phyloP scores from a whole-genome alignment of 2,329 filamentous ascomycete genomes.

The Metarhizium robertsii region DNA sequence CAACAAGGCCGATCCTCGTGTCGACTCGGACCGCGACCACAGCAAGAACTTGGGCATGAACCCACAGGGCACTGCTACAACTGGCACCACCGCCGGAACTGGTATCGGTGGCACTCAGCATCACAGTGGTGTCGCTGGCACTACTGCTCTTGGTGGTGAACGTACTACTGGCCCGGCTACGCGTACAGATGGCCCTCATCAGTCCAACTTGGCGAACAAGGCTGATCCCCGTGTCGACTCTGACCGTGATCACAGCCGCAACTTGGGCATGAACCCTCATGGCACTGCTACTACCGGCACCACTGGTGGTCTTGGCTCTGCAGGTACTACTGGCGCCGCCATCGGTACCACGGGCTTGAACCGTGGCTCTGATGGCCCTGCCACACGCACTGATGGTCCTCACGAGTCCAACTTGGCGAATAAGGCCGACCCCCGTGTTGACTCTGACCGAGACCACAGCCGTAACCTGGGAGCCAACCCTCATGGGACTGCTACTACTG shows the following conservation, averaged over 20 bases:
- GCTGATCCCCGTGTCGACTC: slow-evolving; percentile 42
- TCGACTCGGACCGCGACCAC: slow-evolving; percentile 42
- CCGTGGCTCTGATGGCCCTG: slow-evolving; percentile 8
- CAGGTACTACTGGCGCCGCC: slow-evolving; percentile 21
- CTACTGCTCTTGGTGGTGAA: slow-evolving; percentile 9
- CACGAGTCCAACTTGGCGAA: slow-evolving; percentile 37
- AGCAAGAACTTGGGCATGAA: slow-evolving; percentile 23
- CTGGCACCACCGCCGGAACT: slow-evolving; percentile 8
- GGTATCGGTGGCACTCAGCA: slow-evolving; percentile 11
- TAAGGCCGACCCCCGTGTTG: slow-evolving; percentile 42
- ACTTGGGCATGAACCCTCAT: slow-evolving; percentile 25
- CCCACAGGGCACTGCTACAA: slow-evolving; percentile 16
- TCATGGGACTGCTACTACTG: slow-evolving; percentile 19
- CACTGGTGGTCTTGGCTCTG: neutral
- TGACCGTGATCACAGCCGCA: slow-evolving; percentile 32
- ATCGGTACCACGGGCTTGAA: slow-evolving; percentile 10
- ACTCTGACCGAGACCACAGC: slow-evolving; percentile 38
- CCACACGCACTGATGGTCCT: slow-evolving; percentile 26
- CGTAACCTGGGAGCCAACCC: slow-evolving; percentile 17
- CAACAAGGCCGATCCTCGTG: slow-evolving; percentile 45
- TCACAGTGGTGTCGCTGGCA: neutral
- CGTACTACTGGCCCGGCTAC: slow-evolving; percentile 11
- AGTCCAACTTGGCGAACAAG: slow-evolving; percentile 34
- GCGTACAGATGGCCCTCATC: slow-evolving; percentile 32
- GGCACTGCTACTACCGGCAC: slow-evolving; percentile 16